A percentile compares a stretch with the other conserved stretches of the same genome.
These are phyloP conservation scores for Aspergillus latus DNA, from an alignment of 2,329 filamentous ascomycete species.

Conservation along the genomic window DNA sequence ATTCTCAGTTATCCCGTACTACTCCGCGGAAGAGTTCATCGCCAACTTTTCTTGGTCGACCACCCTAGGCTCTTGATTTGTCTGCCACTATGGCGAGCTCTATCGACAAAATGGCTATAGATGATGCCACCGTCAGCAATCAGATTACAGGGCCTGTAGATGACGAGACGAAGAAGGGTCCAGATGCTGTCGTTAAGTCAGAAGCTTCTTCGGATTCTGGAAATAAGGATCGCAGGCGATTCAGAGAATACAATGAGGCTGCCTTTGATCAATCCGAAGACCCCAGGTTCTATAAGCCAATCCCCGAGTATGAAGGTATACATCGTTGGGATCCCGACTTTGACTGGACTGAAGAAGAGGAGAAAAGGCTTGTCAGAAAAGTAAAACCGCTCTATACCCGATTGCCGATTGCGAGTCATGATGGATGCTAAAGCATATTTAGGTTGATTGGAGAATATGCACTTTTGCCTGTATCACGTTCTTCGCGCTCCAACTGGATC, in stretches of 20 bases:
- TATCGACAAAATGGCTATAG: conserved; percentile 18
- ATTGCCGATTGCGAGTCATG: background rate
- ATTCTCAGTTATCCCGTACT: background rate
- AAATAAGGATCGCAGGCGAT: conserved; percentile 1
- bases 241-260: conserved; percentile 21
- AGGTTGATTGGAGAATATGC: conserved; percentile 46
- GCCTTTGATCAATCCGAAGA: conserved; percentile 40
- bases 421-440: background rate
- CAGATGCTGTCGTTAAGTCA: conserved; percentile 10
- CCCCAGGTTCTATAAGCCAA: conserved; percentile 40
- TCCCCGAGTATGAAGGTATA: conserved; percentile 47
- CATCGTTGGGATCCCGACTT: conserved; percentile 51
- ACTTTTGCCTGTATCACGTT: conserved; percentile 58
- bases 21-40: background rate
- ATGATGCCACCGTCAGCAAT: conserved; percentile 15
- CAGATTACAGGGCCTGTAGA: conserved; percentile 7
- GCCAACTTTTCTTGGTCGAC: background rate
- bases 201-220: conserved; percentile 18
- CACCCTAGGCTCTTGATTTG: background rate
- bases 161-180: conserved; percentile 14
- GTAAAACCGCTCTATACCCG: conserved; percentile 20
- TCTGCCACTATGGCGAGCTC: conserved; percentile 3
- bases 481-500: conserved; percentile 63
- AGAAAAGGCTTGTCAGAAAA: conserved; percentile 42
- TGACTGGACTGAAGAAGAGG: conserved; percentile 47